Conservation (phyloP, 495 filamentous ascomycete genomes). For the Neurospora sp. region DNA sequence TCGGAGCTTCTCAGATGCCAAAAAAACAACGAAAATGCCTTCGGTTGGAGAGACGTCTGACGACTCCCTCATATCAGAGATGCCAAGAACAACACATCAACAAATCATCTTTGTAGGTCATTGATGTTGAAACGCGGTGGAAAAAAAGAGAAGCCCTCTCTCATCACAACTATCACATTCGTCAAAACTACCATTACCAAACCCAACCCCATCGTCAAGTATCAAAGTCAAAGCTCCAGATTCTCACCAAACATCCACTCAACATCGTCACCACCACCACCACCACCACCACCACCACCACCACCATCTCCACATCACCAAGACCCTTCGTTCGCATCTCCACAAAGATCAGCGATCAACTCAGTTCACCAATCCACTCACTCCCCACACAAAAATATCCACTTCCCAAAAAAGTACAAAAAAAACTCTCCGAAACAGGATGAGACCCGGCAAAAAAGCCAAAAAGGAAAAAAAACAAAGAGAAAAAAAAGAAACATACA, state of each 20-base stretch:
- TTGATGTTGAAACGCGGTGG: neutral
- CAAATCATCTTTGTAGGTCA: neutral
- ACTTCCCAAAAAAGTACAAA: neutral
- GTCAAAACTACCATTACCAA: neutral
- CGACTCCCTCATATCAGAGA: neutral
- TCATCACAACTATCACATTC: neutral
- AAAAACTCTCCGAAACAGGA: neutral
- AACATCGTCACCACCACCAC: neutral
- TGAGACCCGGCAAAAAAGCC: neutral
- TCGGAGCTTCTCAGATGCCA: neutral
- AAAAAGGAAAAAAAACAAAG: neutral
- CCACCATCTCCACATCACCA: neutral
- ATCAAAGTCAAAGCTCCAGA: neutral
- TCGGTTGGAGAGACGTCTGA: neutral
- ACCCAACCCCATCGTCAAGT: neutral
- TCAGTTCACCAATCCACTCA: neutral
- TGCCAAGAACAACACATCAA: neutral
- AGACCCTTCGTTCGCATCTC: neutral
- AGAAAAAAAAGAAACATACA: neutral
- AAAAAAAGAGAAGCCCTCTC: neutral
- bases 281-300: neutral
- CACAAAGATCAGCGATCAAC: neutral
- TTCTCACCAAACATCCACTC: neutral
- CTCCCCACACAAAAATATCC: neutral
- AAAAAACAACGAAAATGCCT: neutral